Evolutionary conservation across 2,329 filamentous ascomycete species (phyloP), one percentile per base, ranked within the genome.

Genomic region (Cercospora janseana): DNA sequence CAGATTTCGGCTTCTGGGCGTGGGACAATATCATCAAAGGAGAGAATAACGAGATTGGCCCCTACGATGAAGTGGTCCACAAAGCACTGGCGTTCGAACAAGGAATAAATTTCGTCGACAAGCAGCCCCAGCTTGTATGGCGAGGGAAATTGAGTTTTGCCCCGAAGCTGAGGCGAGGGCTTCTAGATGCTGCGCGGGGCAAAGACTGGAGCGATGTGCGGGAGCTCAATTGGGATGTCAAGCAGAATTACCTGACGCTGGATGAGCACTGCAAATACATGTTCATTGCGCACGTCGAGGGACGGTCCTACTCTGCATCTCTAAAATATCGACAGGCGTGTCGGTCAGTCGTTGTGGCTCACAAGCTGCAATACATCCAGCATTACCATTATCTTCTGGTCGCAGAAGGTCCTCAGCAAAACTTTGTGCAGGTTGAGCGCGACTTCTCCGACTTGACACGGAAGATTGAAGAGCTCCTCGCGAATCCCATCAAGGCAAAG

Each of bases 1-100:
- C 76, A 0, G 76, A 79, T 54, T 79, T 79, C 52, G 75, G 73
- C 21, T 77, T 74, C 62, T 79, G 74, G 73, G 69, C 72, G 4
- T 78, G 72, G 16, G 68, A 73, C 16, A 69, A 77, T 37, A 74
- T 72, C 46, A 76, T 75, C 68, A 77, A 75, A 62, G 70, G 63
- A 15, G 37, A 51, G 38, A 57, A 58, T 37, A 60, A 61, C 38
- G 49, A 60, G 43, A 51, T 59, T 21, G 57, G 59, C 3, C 51
- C 57, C n/a, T 58, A 65, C 54, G 15, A 67, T 60, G 56, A 52
- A 49, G 12, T 70, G 58, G 66, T 63, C 55, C 15, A 63, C 64
- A 55, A 63, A 71, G 72, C 74, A 49, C 7, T 58, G 41, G 54
- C 55, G 2, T 16, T 51, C 8, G 55, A 55, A 29, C 13, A 59